These are phyloP conservation scores for Hepatocystis sp. DNA, from an alignment of 169 alveolate genomes.

Conservation along the genomic window DNA sequence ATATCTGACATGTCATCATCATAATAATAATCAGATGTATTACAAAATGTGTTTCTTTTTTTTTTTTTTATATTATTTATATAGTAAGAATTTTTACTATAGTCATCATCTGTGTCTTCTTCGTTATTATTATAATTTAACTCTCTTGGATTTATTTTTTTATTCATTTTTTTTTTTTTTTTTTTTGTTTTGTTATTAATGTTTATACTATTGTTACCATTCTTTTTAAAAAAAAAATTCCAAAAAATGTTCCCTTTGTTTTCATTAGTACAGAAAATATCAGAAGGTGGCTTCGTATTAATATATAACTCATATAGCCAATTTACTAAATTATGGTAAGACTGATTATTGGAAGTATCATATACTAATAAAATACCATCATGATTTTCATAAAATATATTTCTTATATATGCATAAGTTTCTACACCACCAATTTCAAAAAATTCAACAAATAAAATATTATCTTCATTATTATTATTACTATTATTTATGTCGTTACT, in stretches of 20 bases:
- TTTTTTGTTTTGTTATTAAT: neutral
- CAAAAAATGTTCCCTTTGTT: conserved; percentile 21
- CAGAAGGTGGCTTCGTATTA: conserved; percentile 52
- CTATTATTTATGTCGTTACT: neutral
- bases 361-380: conserved; percentile 66
- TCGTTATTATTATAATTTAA: too few relatives aligned
- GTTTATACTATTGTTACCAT: neutral
- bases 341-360: conserved; percentile 59
- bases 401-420: conserved; percentile 46
- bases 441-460: conserved; percentile 35
- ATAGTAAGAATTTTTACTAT: neutral
- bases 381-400: conserved; percentile 63
- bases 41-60: too few relatives aligned
- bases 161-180: too few relatives aligned
- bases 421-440: conserved; percentile 72
- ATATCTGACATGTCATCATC: conserved; percentile 27
- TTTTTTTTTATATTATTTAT: neutral
- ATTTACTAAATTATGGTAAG: conserved; percentile 56
- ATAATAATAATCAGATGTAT: neutral
- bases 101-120: too few relatives aligned
- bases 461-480: neutral
- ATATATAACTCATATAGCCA: conserved; percentile 65
- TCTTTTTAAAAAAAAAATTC: conserved; percentile 22
- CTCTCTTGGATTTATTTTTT: too few relatives aligned
- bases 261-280: conserved; percentile 25